These are phyloP conservation scores for Hortaea sp. DNA, from an alignment of 2,329 filamentous ascomycete species.

Conservation along the genomic window DNA sequence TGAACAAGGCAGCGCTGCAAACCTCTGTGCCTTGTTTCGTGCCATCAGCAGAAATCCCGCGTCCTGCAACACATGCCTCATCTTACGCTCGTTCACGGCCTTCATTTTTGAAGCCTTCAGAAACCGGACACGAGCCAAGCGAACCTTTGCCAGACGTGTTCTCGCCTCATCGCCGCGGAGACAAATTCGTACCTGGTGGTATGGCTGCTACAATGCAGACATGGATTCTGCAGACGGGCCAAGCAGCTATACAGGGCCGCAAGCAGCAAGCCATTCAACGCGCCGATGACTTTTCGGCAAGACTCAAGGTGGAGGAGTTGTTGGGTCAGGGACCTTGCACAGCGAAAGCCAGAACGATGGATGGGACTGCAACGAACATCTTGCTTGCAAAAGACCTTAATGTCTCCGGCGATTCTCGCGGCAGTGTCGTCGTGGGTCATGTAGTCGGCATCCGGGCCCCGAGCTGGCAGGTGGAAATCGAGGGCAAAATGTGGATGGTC, in stretches of 20 bases:
- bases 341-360: slow-evolving; percentile 5
- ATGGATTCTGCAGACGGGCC: slow-evolving; percentile 40
- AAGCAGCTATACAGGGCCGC: slow-evolving; percentile 17
- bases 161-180: slow-evolving; percentile 41
- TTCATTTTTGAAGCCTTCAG: slow-evolving; percentile 29
- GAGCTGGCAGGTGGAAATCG: slow-evolving; percentile 31
- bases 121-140: slow-evolving; percentile 18
- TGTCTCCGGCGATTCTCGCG: slow-evolving; percentile 11
- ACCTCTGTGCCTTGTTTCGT: slow-evolving; percentile 2
- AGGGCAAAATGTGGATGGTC: slow-evolving; percentile 27
- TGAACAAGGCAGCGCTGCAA: background rate
- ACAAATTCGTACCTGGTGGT: slow-evolving; percentile 40
- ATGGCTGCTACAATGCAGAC: slow-evolving; percentile 39
- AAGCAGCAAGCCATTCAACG: slow-evolving; percentile 12
- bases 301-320: slow-evolving; percentile 10
- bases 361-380: slow-evolving; percentile 7
- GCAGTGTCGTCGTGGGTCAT: slow-evolving; percentile 17
- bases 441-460: slow-evolving; percentile 30
- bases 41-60: background rate
- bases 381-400: slow-evolving; percentile 13
- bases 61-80: background rate
- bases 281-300: slow-evolving; percentile 16
- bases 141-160: slow-evolving; percentile 42
- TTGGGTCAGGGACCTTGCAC: slow-evolving; percentile 12
- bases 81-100: slow-evolving; percentile 19